These are phyloP conservation scores for Amniculicola lignicola DNA, from an alignment of 495 filamentous ascomycete genomes.

Conservation along the genomic window DNA sequence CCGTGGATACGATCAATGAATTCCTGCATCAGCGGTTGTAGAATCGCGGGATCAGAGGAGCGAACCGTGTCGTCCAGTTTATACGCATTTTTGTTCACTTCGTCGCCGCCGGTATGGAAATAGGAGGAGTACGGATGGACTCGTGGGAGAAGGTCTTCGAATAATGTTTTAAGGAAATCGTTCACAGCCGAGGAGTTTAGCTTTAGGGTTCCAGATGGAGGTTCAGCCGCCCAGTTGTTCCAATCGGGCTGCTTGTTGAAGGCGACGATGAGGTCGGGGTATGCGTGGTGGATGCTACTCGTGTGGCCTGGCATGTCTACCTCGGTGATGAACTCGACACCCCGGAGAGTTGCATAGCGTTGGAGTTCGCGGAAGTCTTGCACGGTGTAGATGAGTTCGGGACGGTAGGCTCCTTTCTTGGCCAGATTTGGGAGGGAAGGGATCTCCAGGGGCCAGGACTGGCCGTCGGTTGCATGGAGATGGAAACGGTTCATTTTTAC, in stretches of 20 bases:
- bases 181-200: slow-evolving; percentile 66
- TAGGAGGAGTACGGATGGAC: slow-evolving; percentile 62
- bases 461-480: slow-evolving; percentile 75
- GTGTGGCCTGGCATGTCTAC: slow-evolving; percentile 84
- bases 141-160: slow-evolving; percentile 69
- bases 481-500: slow-evolving; percentile 80
- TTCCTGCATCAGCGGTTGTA: slow-evolving; percentile 68
- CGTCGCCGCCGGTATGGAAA: slow-evolving; percentile 82
- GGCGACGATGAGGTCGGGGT: slow-evolving; percentile 72
- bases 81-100: slow-evolving; percentile 73
- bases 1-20: slow-evolving; percentile 65
- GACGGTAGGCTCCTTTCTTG: slow-evolving; percentile 63
- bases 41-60: slow-evolving; percentile 56
- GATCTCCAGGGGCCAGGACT: slow-evolving; percentile 80
- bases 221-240: slow-evolving; percentile 65
- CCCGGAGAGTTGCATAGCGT: slow-evolving; percentile 61
- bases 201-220: slow-evolving; percentile 71
- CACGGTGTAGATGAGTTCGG: slow-evolving; percentile 60
- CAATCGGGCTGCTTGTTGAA: slow-evolving; percentile 65
- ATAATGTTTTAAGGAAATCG: slow-evolving; percentile 64
- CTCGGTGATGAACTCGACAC: slow-evolving; percentile 71
- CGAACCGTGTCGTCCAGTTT: slow-evolving; percentile 64
- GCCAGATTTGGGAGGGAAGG: slow-evolving; percentile 67
- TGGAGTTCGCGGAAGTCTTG: slow-evolving; percentile 61
- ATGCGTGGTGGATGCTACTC: slow-evolving; percentile 55